These are phyloP conservation scores for Debaryomyces hansenii DNA, from an alignment of 805 yeast genomes.

Conservation along the genomic window DNA sequence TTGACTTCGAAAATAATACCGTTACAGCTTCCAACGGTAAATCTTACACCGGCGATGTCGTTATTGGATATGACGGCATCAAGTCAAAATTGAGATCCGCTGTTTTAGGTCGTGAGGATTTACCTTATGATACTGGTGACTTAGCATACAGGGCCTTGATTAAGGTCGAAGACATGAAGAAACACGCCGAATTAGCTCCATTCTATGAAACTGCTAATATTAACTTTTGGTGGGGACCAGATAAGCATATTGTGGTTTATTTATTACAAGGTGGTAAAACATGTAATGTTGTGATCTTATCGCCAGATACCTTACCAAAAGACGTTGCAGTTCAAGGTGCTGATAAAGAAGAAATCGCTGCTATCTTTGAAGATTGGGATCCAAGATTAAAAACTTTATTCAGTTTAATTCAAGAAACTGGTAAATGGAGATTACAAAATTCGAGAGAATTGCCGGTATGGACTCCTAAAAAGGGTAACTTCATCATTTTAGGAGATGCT, in stretches of 20 bases:
- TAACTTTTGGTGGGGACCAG: constrained; percentile 32
- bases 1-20: constrained; percentile 16
- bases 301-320: constrained; percentile 26
- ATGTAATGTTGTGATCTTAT: constrained; percentile 27
- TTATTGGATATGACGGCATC: constrained; percentile 27
- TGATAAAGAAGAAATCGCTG: constrained; percentile 19
- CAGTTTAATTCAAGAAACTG: constrained; percentile 15
- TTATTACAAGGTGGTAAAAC: constrained; percentile 23
- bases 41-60: constrained; percentile 18
- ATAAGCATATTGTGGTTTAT: constrained; percentile 27
- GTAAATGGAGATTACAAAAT: constrained; percentile 27
- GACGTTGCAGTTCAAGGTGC: constrained; percentile 17
- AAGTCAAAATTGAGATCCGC: constrained; percentile 19
- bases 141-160: constrained; percentile 26
- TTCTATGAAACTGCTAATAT: constrained; percentile 21
- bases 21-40: constrained; percentile 17
- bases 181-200: constrained; percentile 15
- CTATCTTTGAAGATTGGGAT: constrained; percentile 26
- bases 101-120: constrained; percentile 19
- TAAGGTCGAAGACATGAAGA: constrained; percentile 14
- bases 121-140: constrained; percentile 26
- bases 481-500: constrained; percentile 33
- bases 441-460: constrained; percentile 23
- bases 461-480: constrained; percentile 24
- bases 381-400: constrained; percentile 21